These are phyloP conservation scores for Misopates orontium DNA, from an alignment of 257 asterid species.

Conservation along the genomic window DNA sequence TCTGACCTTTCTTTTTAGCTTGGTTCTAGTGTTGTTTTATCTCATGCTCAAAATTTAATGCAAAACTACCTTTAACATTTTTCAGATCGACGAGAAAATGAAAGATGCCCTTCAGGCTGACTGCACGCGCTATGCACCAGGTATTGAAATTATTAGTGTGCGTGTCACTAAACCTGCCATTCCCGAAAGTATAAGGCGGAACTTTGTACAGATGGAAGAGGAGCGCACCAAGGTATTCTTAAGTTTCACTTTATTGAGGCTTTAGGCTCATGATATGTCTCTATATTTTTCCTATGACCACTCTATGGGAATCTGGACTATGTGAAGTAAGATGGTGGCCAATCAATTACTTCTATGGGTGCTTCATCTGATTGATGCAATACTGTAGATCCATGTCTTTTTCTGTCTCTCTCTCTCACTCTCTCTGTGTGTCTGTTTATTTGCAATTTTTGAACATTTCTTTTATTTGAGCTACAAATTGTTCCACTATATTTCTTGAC, in stretches of 20 bases:
- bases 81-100: slow-evolving; percentile 97
- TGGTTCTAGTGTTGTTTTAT: slow-evolving; percentile 2
- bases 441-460: neutral
- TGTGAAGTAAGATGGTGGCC: neutral
- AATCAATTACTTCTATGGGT: slow-evolving; percentile 10
- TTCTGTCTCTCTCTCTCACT: neutral
- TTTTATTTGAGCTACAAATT: neutral
- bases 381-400: slow-evolving; percentile 1
- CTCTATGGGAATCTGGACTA: slow-evolving; percentile 17
- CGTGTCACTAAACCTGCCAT: slow-evolving; percentile 94
- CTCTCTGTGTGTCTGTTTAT: neutral
- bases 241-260: slow-evolving; percentile 14
- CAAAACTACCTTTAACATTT: slow-evolving; percentile 16
- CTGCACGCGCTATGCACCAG: slow-evolving; percentile 99
- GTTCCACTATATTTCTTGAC: neutral
- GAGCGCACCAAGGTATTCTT: slow-evolving; percentile 91
- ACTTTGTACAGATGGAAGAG: slow-evolving; percentile 94
- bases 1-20: slow-evolving; percentile 19
- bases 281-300: slow-evolving; percentile 3
- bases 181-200: slow-evolving; percentile 84
- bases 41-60: slow-evolving; percentile 3
- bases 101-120: slow-evolving; percentile 98
- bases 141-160: slow-evolving; percentile 91
- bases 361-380: slow-evolving; percentile 16
- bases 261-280: slow-evolving; percentile 1